These are phyloP conservation scores for Tephrocybe sp. DNA, from an alignment of 768 basidiomycete genomes.

Conservation along the genomic window DNA sequence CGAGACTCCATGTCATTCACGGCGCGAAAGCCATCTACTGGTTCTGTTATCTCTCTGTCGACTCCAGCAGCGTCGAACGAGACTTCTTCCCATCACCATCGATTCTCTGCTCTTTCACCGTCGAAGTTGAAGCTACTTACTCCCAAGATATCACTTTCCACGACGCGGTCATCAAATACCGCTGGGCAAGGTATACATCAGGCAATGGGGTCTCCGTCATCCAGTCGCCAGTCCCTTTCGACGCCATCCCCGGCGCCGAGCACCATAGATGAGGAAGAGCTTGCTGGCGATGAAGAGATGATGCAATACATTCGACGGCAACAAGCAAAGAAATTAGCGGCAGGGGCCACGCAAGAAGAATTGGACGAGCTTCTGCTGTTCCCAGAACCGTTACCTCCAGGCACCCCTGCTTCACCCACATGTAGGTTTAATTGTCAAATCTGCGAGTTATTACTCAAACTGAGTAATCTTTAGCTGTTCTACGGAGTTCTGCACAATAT, in stretches of 20 bases:
- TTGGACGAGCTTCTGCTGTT: constrained; percentile 88
- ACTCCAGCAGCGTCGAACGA: constrained; percentile 48
- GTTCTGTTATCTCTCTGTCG: constrained; percentile 71
- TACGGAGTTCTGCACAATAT: constrained; percentile 65
- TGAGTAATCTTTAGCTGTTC: constrained; percentile 46
- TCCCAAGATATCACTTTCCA: constrained; percentile 71
- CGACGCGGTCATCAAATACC: constrained; percentile 53
- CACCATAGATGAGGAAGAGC: constrained; percentile 80
- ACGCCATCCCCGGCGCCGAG: constrained; percentile 85
- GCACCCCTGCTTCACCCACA: constrained; percentile 61
- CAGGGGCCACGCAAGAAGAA: constrained; percentile 83
- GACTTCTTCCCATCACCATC: constrained; percentile 48
- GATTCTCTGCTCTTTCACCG: constrained; percentile 83
- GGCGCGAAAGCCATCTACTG: constrained; percentile 80
- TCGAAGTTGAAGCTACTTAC: constrained; percentile 81
- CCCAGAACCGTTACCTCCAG: constrained; percentile 85
- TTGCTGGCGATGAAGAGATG: constrained; percentile 97
- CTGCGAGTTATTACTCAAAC: not conserved
- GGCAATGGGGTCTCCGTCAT: constrained; percentile 59
- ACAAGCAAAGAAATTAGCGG: constrained; percentile 82
- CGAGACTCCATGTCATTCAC: constrained; percentile 81
- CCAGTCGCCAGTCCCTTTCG: constrained; percentile 73
- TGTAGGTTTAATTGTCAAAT: constrained; percentile 46
- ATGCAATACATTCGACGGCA: constrained; percentile 88
- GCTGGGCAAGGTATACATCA: constrained; percentile 49